These are phyloP conservation scores for Fagus sylvatica DNA, from an alignment of 306 rosid species.

Conservation along the genomic window DNA sequence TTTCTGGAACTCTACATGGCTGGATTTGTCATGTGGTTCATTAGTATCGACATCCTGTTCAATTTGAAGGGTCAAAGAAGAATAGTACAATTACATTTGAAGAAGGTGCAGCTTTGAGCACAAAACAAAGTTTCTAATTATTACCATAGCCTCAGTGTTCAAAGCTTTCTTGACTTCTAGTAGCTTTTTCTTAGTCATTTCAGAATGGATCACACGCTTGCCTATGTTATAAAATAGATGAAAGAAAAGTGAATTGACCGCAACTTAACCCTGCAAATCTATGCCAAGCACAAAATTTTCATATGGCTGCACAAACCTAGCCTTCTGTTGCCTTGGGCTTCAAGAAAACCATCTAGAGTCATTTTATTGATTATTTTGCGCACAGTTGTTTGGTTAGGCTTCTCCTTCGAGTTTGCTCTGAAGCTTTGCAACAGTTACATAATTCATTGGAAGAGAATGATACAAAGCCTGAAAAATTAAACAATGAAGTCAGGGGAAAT, in stretches of 20 bases:
- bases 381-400: slow-evolving; percentile 51
- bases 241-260: neutral
- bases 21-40: slow-evolving; percentile 51
- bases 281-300: neutral
- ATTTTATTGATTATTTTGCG: slow-evolving; percentile 73
- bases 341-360: slow-evolving; percentile 79
- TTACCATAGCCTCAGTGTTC: slow-evolving; percentile 65
- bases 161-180: slow-evolving; percentile 70
- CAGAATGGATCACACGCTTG: slow-evolving; percentile 83
- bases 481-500: slow-evolving; percentile 11
- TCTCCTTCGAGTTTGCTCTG: slow-evolving; percentile 76
- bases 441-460: slow-evolving; percentile 76
- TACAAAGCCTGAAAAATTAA: slow-evolving; percentile 62
- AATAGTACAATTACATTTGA: neutral
- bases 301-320: slow-evolving; percentile 49
- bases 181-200: slow-evolving; percentile 60
- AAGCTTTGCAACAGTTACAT: slow-evolving; percentile 72
- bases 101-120: slow-evolving; percentile 14
- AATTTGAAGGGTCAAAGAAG: neutral
- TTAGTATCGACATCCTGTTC: slow-evolving; percentile 61
- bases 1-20: slow-evolving; percentile 18
- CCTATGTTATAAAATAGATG: slow-evolving; percentile 43
- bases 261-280: neutral
- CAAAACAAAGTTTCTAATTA: neutral
- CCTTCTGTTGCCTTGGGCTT: slow-evolving; percentile 71